Percentiles rank a stretch among this genome's conserved stretches.
These are phyloP conservation scores for Toxicodendron radicans DNA, from an alignment of 345 rosid genomes.

Conservation along the genomic window DNA sequence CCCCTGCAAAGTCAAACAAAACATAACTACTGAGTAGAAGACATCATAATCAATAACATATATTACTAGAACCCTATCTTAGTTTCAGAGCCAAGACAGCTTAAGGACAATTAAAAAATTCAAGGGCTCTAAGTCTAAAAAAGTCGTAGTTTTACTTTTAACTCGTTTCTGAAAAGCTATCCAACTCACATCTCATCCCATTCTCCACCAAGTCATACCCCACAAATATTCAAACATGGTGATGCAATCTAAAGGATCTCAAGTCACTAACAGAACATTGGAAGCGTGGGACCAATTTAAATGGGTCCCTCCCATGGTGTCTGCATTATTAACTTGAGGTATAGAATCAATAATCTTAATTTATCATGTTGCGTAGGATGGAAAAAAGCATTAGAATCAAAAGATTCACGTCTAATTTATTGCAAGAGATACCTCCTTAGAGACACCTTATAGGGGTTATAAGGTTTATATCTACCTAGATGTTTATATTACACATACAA, in stretches of 20 bases:
- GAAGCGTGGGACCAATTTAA: background rate
- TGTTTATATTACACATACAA: background rate
- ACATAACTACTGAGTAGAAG: background rate
- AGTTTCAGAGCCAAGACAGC: background rate
- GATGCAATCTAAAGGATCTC: background rate
- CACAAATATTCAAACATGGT: background rate
- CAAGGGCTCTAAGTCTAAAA: constrained; percentile 9
- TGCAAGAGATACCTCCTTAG: background rate
- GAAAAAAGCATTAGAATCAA: constrained; percentile 5
- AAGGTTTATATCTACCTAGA: too few relatives aligned
- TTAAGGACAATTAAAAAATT: constrained; percentile 6
- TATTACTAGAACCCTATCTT: background rate
- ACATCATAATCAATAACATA: background rate
- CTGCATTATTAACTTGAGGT: background rate
- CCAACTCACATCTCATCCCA: background rate
- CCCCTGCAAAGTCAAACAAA: constrained; percentile 52
- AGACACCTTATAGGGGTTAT: background rate
- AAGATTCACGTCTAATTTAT: background rate
- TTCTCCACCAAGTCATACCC: too few relatives aligned
- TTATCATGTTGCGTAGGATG: background rate
- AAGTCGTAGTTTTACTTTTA: background rate
- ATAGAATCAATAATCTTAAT: background rate
- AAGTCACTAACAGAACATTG: background rate
- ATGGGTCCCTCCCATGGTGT: constrained; percentile 12
- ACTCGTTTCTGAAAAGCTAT: background rate